Evolutionary conservation across 805 yeast genomes (phyloP).

Genomic region (Isabelozyma rhagii): DNA sequence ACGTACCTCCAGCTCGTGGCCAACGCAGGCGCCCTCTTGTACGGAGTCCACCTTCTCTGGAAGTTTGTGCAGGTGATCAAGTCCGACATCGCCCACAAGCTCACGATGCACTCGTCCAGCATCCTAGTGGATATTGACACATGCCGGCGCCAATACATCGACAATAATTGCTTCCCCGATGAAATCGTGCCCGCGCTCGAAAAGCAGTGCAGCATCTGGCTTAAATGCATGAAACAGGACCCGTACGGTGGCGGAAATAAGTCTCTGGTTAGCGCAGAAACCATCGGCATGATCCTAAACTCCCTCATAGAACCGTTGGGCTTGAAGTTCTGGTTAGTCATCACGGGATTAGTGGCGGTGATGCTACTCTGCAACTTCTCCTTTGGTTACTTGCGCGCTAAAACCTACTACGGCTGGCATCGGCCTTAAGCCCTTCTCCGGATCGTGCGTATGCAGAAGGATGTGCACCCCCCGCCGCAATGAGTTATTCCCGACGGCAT

Average conservation of each 20-base stretch:
- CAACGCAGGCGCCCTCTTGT: constrained; percentile 46
- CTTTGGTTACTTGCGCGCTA: constrained; percentile 64
- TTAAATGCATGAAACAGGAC: constrained; percentile 61
- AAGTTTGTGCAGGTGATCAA: constrained; percentile 47
- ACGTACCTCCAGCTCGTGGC: constrained; percentile 59
- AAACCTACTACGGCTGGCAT: constrained; percentile 41
- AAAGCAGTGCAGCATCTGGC: constrained; percentile 58
- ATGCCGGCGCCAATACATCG: constrained; percentile 50
- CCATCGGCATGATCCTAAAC: constrained; percentile 59
- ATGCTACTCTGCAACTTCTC: constrained; percentile 60
- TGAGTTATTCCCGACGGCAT: neutral
- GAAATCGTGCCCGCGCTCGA: constrained; percentile 58
- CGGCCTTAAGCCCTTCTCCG: neutral
- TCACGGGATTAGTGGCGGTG: constrained; percentile 41
- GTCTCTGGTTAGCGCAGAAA: constrained; percentile 57
- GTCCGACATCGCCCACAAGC: constrained; percentile 50
- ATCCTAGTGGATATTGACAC: constrained; percentile 48
- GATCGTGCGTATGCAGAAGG: neutral
- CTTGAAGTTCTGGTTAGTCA: constrained; percentile 50
- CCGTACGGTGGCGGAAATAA: constrained; percentile 46
- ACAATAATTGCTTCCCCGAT: constrained; percentile 57
- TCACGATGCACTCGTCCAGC: constrained; percentile 46
- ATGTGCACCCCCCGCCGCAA: neutral
- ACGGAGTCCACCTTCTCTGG: constrained; percentile 42
- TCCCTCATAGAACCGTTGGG: constrained; percentile 69